Evolutionary conservation across 108 stramenopile species (phyloP).

Genomic region (Stephanodiscus triporus): DNA sequence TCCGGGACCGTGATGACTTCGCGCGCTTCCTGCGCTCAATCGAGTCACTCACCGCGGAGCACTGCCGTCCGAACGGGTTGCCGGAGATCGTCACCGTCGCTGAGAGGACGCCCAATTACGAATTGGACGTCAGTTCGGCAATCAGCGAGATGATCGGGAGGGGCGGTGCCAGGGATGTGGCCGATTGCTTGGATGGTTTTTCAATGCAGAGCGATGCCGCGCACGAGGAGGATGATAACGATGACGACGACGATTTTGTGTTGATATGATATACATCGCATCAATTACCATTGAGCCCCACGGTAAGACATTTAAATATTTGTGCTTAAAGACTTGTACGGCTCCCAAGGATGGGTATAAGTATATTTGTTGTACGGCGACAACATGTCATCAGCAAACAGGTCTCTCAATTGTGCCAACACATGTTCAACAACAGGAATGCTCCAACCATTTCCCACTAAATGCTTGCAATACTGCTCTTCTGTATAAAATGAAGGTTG

Average conservation of each 20-base stretch:
- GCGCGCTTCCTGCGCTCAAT: constrained; percentile 45
- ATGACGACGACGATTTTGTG: constrained; percentile 51
- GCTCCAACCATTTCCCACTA: constrained; percentile 43
- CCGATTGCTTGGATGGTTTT: constrained; percentile 41
- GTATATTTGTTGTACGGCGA: not conserved
- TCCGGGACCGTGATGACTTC: constrained; percentile 69
- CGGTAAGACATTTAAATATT: too few species aligned
- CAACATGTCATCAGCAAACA: constrained; percentile 7
- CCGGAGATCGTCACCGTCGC: constrained; percentile 72
- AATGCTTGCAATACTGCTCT: constrained; percentile 40
- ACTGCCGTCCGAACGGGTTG: constrained; percentile 37
- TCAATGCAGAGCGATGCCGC: constrained; percentile 26
- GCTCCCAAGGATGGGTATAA: constrained; percentile 13
- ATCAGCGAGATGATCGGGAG: constrained; percentile 64
- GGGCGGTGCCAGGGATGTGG: constrained; percentile 3
- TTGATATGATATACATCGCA: constrained; percentile 28
- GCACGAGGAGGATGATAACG: constrained; percentile 30
- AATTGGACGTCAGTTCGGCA: constrained; percentile 52
- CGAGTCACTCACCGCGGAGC: constrained; percentile 36
- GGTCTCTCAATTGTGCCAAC: constrained; percentile 6
- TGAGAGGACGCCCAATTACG: constrained; percentile 80
- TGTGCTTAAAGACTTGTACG: not conserved
- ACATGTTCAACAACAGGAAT: constrained; percentile 21
- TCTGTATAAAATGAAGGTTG: constrained; percentile 21
- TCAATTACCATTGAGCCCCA: too few species aligned